Evolutionary conservation across 129 eudicot genomes (phyloP).

Genomic region (Lonicera japonica): DNA sequence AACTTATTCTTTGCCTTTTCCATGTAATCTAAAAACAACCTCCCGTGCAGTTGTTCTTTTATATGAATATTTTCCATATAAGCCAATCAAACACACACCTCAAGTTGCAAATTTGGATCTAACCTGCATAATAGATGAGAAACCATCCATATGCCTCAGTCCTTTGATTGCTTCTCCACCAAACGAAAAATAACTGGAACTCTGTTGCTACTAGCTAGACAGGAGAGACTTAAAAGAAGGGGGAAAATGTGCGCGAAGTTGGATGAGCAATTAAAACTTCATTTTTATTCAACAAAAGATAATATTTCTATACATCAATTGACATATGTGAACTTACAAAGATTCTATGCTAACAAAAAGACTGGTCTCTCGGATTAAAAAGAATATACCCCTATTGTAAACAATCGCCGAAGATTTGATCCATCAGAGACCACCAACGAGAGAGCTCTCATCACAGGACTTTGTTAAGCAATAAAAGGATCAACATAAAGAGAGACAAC

Average conservation of each 20-base stretch:
- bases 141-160: not conserved
- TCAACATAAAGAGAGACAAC: conserved; percentile 46
- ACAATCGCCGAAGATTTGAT: not conserved
- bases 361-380: not conserved
- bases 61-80: too few relatives aligned
- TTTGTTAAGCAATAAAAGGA: conserved; percentile 60
- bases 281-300: not conserved
- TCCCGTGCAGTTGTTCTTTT: too few relatives aligned
- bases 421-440: not conserved
- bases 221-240: too few relatives aligned
- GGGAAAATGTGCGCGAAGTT: not conserved
- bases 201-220: too few relatives aligned
- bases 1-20: too few relatives aligned
- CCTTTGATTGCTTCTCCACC: not conserved
- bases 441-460: conserved; percentile 18
- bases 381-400: not conserved
- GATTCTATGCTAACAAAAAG: not conserved
- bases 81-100: too few relatives aligned
- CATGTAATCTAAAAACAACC: too few relatives aligned
- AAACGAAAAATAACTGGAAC: not conserved
- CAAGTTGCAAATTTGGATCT: too few relatives aligned
- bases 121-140: too few relatives aligned
- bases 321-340: not conserved
- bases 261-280: not conserved
- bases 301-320: not conserved